Evolutionary conservation across 1,284 basidiomycete genomes (phyloP).

Genomic region (Wallemia hederae): DNA sequence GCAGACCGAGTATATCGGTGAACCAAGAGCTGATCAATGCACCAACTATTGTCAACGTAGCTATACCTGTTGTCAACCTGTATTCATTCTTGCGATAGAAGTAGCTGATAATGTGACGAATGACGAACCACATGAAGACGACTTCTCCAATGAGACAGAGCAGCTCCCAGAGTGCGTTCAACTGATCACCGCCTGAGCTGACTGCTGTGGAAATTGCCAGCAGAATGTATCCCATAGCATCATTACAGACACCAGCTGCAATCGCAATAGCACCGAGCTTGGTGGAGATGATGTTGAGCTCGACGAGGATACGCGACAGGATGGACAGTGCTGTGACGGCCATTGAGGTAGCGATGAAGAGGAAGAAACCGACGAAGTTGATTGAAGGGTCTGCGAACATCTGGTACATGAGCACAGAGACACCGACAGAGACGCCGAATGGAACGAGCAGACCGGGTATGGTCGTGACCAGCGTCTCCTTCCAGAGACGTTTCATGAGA

Average conservation of each 20-base stretch:
- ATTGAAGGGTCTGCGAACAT: constrained; percentile 7
- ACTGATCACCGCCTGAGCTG: constrained; percentile 7
- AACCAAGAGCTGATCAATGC: constrained; percentile 12
- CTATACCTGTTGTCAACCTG: background rate
- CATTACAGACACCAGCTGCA: constrained; percentile 9
- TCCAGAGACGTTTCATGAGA: constrained; percentile 9
- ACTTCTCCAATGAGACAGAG: constrained; percentile 8
- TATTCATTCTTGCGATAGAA: background rate
- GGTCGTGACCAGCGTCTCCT: constrained; percentile 9
- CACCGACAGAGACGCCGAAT: constrained; percentile 10
- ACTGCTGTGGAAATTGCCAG: constrained; percentile 9
- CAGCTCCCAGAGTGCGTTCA: constrained; percentile 9
- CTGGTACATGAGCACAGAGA: constrained; percentile 9
- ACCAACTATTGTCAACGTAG: background rate
- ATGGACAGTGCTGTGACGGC: constrained; percentile 7
- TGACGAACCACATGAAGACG: constrained; percentile 7
- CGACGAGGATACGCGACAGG: constrained; percentile 9
- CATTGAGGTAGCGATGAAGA: constrained; percentile 11
- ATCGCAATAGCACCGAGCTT: constrained; percentile 9
- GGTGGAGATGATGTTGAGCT: constrained; percentile 10
- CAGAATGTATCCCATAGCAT: constrained; percentile 9
- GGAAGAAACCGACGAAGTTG: constrained; percentile 8
- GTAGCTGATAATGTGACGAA: background rate
- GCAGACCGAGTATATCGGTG: constrained; percentile 13
- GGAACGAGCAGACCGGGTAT: constrained; percentile 10